phyloP scores from a whole-genome alignment of 2,329 filamentous ascomycete species.

The Emericellopsis atlantica region DNA sequence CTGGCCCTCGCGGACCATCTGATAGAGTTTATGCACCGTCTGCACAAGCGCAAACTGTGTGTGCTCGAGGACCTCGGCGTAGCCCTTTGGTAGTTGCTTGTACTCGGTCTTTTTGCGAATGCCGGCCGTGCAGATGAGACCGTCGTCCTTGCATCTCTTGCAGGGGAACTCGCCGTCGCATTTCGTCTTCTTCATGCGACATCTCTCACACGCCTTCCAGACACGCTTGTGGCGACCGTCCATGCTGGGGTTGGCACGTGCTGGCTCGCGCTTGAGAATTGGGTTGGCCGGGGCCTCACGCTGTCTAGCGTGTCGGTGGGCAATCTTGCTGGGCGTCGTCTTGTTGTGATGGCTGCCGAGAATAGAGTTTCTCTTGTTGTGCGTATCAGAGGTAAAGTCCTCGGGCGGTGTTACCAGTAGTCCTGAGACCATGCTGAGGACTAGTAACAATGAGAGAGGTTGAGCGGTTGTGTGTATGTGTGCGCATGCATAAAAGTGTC shows the following conservation, averaged over 20 bases:
- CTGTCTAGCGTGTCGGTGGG: too few species aligned
- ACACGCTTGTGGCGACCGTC: conserved; percentile 51
- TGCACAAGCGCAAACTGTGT: conserved; percentile 52
- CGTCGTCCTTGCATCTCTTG: conserved; percentile 54
- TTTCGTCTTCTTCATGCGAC: conserved; percentile 60
- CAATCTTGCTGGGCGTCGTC: too few species aligned
- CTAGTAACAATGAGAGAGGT: too few species aligned
- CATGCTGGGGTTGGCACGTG: conserved; percentile 21
- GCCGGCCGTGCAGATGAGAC: conserved; percentile 49
- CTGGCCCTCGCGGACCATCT: conserved; percentile 46
- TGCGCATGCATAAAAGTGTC: too few species aligned
- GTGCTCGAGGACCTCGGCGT: conserved; percentile 53
- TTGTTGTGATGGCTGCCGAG: too few species aligned
- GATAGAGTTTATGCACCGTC: conserved; percentile 53
- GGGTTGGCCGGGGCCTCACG: neutral
- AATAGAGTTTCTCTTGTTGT: too few species aligned
- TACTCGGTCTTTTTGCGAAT: conserved; percentile 57
- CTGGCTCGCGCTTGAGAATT: conserved; percentile 7
- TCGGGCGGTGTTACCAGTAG: too few species aligned
- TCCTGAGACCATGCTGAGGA: too few species aligned
- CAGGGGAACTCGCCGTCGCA: conserved; percentile 55
- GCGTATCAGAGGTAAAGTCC: too few species aligned
- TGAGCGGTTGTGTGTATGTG: too few species aligned
- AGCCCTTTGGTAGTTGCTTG: conserved; percentile 53
- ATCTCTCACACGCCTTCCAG: conserved; percentile 55